Base-by-base conservation (phyloP, 805 yeast genomes). In the Wickerhamiella sorbophila region DNA sequence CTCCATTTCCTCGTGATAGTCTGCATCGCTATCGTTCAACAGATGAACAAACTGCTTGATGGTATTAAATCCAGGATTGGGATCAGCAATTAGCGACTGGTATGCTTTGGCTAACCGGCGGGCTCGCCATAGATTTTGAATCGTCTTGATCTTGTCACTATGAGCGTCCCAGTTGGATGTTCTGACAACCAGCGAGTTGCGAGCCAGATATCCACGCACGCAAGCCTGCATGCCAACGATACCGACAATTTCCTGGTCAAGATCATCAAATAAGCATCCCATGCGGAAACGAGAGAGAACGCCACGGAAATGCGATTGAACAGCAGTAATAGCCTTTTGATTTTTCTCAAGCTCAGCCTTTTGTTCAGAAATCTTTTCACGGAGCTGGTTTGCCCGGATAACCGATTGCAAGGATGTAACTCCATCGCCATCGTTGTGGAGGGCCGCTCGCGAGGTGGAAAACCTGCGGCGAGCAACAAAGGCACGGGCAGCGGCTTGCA, bases 21-120 rank as follows among this genome's bases (percentile, higher is more conserved):
- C 94, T 12, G 69, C 65, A 41, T 79, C 83, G 46, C 73, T 75
- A 48, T 77, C 85, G 44, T 80, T 78, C 36, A 91, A 61, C 33
- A 91, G 60, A 50, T 75, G 73, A 2, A 87, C 81, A 60, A 86
- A 91, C 44, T 75, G 77, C 51, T 76, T 72, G 19, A 91, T 77
- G 0, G 84, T 81, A 26, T 77, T 62, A 38, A 91, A 61, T 0
- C 93, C 81, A 0, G 97, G 96, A 52, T 81, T 78, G 31, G 70
- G 71, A 57, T 72, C 75, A 8, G 72, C 70, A 38, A 83, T 72
- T 43, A 91, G 64, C 2, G 82, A 72, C 45, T 71, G 72, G 60
- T 84, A 91, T 1, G 94, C 91, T 27, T 65, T 68, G 10, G 78
- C 78, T 44, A 79, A 78, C 42, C 74, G 71, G 49, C 70, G 66